A percentile compares a stretch with the other conserved stretches of the same genome.
These are phyloP conservation scores for Epichloe uncinata DNA, from an alignment of 2,329 filamentous ascomycete species.

Conservation along the genomic window DNA sequence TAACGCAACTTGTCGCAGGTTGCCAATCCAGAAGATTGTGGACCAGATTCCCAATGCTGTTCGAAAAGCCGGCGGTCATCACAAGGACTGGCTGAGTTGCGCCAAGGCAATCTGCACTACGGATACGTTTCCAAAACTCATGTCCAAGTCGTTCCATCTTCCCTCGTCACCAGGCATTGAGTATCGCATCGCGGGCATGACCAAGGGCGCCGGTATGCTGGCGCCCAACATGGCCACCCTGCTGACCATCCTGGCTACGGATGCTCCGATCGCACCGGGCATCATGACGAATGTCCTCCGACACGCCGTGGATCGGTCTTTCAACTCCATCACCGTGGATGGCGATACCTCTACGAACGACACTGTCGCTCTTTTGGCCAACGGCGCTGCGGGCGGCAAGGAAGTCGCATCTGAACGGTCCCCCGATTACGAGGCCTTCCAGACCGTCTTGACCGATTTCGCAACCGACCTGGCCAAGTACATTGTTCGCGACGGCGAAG, in stretches of 20 bases:
- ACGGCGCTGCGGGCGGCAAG: conserved; percentile 72
- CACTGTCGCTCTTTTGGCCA: conserved; percentile 87
- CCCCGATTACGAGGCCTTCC: conserved; percentile 58
- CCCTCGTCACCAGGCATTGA: conserved; percentile 63
- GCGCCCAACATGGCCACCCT: conserved; percentile 98
- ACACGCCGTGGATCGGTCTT: conserved; percentile 66
- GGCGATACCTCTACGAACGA: conserved; percentile 97
- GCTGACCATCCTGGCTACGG: conserved; percentile 81
- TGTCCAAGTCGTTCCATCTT: conserved; percentile 71
- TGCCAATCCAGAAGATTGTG: conserved; percentile 86
- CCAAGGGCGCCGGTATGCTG: conserved; percentile 98
- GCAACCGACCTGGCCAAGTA: conserved; percentile 78
- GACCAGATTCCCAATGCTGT: conserved; percentile 67
- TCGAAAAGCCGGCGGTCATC: conserved; percentile 54
- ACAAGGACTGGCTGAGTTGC: conserved; percentile 75
- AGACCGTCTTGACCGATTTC: conserved; percentile 59
- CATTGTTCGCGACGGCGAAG: conserved; percentile 90
- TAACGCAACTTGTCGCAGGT: conserved; percentile 27
- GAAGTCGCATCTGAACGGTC: conserved; percentile 41
- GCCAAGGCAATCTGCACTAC: conserved; percentile 95
- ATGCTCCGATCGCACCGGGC: conserved; percentile 61
- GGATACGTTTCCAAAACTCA: conserved; percentile 93
- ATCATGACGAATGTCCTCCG: conserved; percentile 59
- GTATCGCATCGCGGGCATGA: conserved; percentile 86
- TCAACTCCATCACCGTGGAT: conserved; percentile 95